phyloP scores from a whole-genome alignment of 495 filamentous ascomycete species.

The Astrothelium subdiscretum region DNA sequence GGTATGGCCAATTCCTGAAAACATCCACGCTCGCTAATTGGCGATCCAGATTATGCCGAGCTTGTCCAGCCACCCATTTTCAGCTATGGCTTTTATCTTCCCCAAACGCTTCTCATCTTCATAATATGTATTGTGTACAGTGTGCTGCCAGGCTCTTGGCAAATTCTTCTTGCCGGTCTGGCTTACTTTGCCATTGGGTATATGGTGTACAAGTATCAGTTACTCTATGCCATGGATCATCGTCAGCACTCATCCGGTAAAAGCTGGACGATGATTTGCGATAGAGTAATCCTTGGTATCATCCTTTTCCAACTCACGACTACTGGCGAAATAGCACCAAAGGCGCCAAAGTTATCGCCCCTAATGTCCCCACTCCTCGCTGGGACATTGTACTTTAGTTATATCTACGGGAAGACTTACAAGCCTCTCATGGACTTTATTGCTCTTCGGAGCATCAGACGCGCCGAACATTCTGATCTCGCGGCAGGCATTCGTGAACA shows the following conservation, averaged over 20 bases:
- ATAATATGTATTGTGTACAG: conserved; percentile 94
- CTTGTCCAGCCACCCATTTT: conserved; percentile 74
- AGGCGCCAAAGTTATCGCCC: conserved; percentile 56
- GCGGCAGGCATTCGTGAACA: conserved; percentile 10
- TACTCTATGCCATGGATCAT: conserved; percentile 97
- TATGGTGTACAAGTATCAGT: conserved; percentile 95
- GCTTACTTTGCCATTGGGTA: conserved; percentile 81
- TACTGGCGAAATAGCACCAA: conserved; percentile 74
- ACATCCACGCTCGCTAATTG: neutral
- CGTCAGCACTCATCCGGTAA: conserved; percentile 87
- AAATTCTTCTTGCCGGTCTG: conserved; percentile 72
- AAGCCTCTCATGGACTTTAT: conserved; percentile 86
- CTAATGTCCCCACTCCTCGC: conserved; percentile 65
- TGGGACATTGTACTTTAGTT: conserved; percentile 74
- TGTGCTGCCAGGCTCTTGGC: conserved; percentile 69
- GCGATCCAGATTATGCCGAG: conserved; percentile 59
- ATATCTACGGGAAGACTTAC: conserved; percentile 61
- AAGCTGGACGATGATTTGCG: conserved; percentile 92
- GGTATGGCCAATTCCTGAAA: conserved; percentile 21
- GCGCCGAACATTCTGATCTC: conserved; percentile 34
- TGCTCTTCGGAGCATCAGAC: conserved; percentile 70
- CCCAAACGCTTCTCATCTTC: conserved; percentile 79
- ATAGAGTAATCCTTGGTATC: conserved; percentile 71
- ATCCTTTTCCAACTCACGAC: conserved; percentile 83
- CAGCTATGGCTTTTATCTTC: conserved; percentile 92